Evolutionary conservation across 2,329 filamentous ascomycete species (phyloP).

Genomic region (Ophiosphaerella narmari): DNA sequence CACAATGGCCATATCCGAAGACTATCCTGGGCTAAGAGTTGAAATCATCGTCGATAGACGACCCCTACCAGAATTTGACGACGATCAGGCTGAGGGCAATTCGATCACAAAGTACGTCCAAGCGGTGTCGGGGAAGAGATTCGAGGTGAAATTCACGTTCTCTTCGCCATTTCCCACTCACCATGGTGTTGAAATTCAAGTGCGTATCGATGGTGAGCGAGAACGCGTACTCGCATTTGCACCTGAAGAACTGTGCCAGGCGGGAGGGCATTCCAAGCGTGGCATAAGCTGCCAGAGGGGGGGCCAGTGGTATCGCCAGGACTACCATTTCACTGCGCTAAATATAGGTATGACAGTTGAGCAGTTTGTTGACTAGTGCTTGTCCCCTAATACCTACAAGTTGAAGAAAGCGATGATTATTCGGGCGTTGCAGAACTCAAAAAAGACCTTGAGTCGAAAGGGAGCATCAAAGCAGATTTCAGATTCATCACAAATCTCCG

Average conservation of each 20-base stretch:
- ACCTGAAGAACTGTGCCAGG: not conserved
- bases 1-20: conserved; percentile 15
- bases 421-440: not conserved
- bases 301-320: not conserved
- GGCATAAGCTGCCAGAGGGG: not conserved
- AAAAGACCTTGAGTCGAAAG: conserved; percentile 1
- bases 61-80: conserved; percentile 14
- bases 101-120: conserved; percentile 12
- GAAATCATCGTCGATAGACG: conserved; percentile 7
- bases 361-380: not conserved
- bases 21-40: conserved; percentile 7
- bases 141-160: conserved; percentile 3
- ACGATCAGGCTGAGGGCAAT: conserved; percentile 1
- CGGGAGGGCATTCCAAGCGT: not conserved
- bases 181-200: not conserved
- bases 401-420: not conserved
- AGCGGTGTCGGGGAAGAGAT: conserved; percentile 3
- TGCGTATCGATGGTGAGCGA: not conserved
- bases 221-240: not conserved
- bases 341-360: conserved; percentile 7
- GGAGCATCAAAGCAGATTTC: not conserved
- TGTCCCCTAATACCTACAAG: not conserved
- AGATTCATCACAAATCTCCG: conserved; percentile 4
- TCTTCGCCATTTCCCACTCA: not conserved
- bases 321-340: conserved; percentile 10